Percentiles rank a stretch among this genome's conserved stretches.
Evolutionary conservation across 345 rosid genomes (phyloP).

Genomic region (Salix caprea): DNA sequence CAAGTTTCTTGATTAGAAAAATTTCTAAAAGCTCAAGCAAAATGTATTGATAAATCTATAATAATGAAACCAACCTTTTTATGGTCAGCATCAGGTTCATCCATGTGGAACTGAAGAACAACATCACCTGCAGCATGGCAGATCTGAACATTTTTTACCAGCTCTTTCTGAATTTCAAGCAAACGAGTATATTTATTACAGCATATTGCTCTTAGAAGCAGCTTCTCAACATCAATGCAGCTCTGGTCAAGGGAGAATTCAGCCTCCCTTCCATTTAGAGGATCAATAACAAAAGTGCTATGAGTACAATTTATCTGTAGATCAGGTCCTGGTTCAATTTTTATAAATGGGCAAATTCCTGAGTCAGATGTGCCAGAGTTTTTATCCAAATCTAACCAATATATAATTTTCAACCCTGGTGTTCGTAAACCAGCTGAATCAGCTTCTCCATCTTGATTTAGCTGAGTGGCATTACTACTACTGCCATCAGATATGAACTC

Average conservation of each 20-base stretch:
- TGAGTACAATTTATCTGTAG: slow-evolving; percentile 71
- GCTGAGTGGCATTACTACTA: slow-evolving; percentile 43
- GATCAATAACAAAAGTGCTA: slow-evolving; percentile 81
- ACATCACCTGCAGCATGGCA: slow-evolving; percentile 66
- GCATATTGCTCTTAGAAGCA: slow-evolving; percentile 79
- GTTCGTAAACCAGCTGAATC: slow-evolving; percentile 70
- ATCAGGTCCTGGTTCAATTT: slow-evolving; percentile 87
- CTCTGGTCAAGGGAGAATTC: slow-evolving; percentile 72
- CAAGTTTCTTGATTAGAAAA: not conserved
- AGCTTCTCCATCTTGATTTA: slow-evolving; percentile 75
- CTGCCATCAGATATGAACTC: slow-evolving; percentile 66
- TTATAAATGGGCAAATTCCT: slow-evolving; percentile 60
- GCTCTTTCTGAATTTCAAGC: slow-evolving; percentile 89
- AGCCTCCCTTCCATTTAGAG: slow-evolving; percentile 74
- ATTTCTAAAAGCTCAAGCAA: not conserved
- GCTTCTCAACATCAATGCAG: slow-evolving; percentile 86
- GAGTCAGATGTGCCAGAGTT: slow-evolving; percentile 42
- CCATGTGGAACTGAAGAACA: slow-evolving; percentile 49
- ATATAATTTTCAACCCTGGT: slow-evolving; percentile 83
- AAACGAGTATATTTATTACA: slow-evolving; percentile 89
- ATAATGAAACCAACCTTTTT: slow-evolving; percentile 40
- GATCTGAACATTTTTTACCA: slow-evolving; percentile 61
- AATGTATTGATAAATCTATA: not conserved
- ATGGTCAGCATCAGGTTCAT: slow-evolving; percentile 48
- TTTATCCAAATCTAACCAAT: slow-evolving; percentile 83